Percentiles rank a stretch among this genome's conserved stretches.
Evolutionary conservation across 2,329 filamentous ascomycete species (phyloP).

Genomic region (Cladosporium cucumerinum): DNA sequence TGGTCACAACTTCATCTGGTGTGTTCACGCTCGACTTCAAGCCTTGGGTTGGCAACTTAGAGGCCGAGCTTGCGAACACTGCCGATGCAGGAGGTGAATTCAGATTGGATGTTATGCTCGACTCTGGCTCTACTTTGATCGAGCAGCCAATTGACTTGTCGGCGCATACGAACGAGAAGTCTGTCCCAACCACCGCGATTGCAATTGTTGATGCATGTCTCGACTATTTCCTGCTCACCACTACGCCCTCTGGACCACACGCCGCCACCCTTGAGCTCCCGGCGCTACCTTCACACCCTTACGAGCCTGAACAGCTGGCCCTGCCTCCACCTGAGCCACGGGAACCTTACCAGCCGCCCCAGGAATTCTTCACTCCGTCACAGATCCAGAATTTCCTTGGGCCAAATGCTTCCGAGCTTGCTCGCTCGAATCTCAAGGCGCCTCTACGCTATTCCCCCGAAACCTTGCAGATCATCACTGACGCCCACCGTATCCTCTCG

Average conservation of each 20-base stretch:
- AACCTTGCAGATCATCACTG: constrained; percentile 67
- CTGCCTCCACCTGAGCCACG: constrained; percentile 57
- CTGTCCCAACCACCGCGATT: constrained; percentile 41
- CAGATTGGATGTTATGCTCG: constrained; percentile 54
- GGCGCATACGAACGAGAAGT: constrained; percentile 30
- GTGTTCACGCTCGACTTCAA: constrained; percentile 55
- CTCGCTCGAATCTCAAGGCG: constrained; percentile 59
- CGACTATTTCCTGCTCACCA: constrained; percentile 56
- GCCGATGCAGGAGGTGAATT: constrained; percentile 53
- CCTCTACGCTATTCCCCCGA: constrained; percentile 68
- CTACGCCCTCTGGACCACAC: constrained; percentile 46
- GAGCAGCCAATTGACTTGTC: constrained; percentile 46
- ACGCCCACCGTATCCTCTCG: constrained; percentile 68
- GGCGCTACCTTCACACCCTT: constrained; percentile 25
- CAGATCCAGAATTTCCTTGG: constrained; percentile 53
- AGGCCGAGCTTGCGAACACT: constrained; percentile 54
- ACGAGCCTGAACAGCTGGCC: constrained; percentile 21
- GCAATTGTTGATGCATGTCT: constrained; percentile 55
- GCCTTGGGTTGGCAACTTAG: constrained; percentile 55
- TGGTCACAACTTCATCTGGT: constrained; percentile 54
- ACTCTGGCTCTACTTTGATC: constrained; percentile 48
- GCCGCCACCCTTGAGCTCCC: constrained; percentile 53
- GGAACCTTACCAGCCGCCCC: constrained; percentile 49
- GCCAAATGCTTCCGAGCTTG: constrained; percentile 43
- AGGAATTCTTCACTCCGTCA: constrained; percentile 42